Conservation (phyloP, 2,329 filamentous ascomycete species). For the Chalara sp. region DNA sequence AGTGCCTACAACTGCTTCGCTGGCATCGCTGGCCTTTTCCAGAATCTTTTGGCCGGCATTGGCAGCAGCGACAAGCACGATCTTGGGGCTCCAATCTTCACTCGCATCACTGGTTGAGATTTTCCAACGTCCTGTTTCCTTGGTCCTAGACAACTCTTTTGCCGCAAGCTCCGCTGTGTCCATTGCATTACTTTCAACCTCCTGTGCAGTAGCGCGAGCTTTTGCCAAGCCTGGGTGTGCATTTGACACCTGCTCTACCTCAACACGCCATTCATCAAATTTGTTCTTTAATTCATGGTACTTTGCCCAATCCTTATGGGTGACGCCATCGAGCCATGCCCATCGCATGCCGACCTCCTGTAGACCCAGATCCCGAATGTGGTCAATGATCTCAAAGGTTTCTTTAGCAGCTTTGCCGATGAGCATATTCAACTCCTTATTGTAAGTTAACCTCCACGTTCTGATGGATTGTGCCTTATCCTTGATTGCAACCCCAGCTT, state of each 20-base stretch:
- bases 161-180: slow-evolving; percentile 69
- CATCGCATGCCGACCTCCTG: slow-evolving; percentile 72
- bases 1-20: slow-evolving; percentile 18
- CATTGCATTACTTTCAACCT: slow-evolving; percentile 77
- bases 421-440: slow-evolving; percentile 48
- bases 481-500: slow-evolving; percentile 54
- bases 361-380: slow-evolving; percentile 60
- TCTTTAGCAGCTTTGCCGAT: slow-evolving; percentile 53
- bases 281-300: slow-evolving; percentile 83
- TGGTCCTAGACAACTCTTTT: slow-evolving; percentile 71
- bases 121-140: slow-evolving; percentile 82
- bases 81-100: slow-evolving; percentile 70
- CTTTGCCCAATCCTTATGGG: slow-evolving; percentile 95
- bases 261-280: slow-evolving; percentile 77
- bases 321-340: slow-evolving; percentile 93
- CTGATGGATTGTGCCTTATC: slow-evolving; percentile 58
- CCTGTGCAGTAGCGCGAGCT: slow-evolving; percentile 60
- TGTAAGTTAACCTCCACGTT: slow-evolving; percentile 54
- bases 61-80: slow-evolving; percentile 51
- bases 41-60: slow-evolving; percentile 29
- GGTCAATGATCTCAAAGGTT: slow-evolving; percentile 61
- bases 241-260: slow-evolving; percentile 70
- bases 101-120: slow-evolving; percentile 65
- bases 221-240: slow-evolving; percentile 64
- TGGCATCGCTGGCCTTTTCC: slow-evolving; percentile 21